These are phyloP conservation scores for Ilex aquifolium DNA, from an alignment of 257 asterid genomes.

Conservation along the genomic window DNA sequence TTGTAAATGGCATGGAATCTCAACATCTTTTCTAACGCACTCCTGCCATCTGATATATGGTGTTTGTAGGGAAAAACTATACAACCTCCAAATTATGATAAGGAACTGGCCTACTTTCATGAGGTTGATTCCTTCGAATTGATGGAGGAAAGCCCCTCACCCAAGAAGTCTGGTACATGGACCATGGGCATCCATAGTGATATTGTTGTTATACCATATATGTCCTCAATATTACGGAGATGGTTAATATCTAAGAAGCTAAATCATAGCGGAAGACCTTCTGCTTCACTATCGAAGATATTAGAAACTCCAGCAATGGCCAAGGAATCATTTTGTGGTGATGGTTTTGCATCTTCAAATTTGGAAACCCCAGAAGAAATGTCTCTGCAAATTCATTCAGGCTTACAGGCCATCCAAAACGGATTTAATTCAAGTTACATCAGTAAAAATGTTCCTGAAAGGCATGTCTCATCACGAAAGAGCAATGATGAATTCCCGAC, in stretches of 20 bases:
- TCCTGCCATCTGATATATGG: constrained; percentile 14
- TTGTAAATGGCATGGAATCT: neutral
- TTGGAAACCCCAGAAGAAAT: constrained; percentile 28
- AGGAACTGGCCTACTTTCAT: constrained; percentile 71
- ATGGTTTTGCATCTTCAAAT: constrained; percentile 23
- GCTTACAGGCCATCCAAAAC: constrained; percentile 28
- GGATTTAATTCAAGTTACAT: constrained; percentile 30
- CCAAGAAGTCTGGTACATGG: constrained; percentile 79
- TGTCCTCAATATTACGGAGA: constrained; percentile 72
- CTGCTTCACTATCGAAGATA: constrained; percentile 68
- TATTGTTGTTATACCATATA: constrained; percentile 37
- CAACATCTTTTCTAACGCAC: neutral
- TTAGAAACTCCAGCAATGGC: constrained; percentile 53
- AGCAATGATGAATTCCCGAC: constrained; percentile 6
- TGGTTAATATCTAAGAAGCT: constrained; percentile 67
- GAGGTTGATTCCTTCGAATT: constrained; percentile 90
- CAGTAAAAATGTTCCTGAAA: constrained; percentile 26
- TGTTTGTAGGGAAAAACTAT: constrained; percentile 45
- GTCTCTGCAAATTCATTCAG: constrained; percentile 23
- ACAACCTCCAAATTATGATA: constrained; percentile 54
- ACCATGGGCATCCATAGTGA: constrained; percentile 39
- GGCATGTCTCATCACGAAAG: constrained; percentile 9
- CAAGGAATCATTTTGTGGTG: constrained; percentile 23
- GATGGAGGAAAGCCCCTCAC: constrained; percentile 95
- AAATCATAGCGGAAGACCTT: constrained; percentile 41